Conservation (phyloP, 2,329 filamentous ascomycete species). For the Penicillium sp. region DNA sequence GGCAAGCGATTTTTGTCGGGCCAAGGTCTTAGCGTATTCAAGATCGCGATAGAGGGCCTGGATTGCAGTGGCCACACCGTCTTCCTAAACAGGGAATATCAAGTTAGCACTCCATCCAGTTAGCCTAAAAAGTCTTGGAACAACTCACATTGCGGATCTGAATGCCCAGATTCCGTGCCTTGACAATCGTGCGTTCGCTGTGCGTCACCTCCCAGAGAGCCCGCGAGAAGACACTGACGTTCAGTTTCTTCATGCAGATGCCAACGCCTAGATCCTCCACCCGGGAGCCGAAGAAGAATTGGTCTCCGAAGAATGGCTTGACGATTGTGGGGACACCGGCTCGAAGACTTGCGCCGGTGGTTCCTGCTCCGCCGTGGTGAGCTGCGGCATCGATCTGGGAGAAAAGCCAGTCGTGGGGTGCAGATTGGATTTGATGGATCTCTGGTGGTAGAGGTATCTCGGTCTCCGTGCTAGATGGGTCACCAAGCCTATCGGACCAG, state of each 20-base stretch:
- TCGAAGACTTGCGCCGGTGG: constrained; percentile 86
- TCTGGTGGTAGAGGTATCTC: constrained; percentile 73
- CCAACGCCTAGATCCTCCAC: constrained; percentile 94
- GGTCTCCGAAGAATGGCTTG: constrained; percentile 95
- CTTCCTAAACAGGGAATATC: constrained; percentile 59
- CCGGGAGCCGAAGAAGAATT: constrained; percentile 89
- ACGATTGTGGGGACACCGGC: constrained; percentile 93
- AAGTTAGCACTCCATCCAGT: constrained; percentile 29
- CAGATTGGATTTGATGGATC: constrained; percentile 84
- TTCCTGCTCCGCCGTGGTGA: constrained; percentile 92
- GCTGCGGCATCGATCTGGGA: constrained; percentile 88
- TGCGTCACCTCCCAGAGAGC: constrained; percentile 91
- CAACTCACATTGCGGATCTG: constrained; percentile 76
- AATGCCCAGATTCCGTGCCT: constrained; percentile 78
- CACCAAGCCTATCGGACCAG: constrained; percentile 82
- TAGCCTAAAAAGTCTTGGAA: not conserved
- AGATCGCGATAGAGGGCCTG: constrained; percentile 92
- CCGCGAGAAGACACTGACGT: constrained; percentile 77
- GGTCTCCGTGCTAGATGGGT: constrained; percentile 57
- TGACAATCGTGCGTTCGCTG: constrained; percentile 85
- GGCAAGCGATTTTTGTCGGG: constrained; percentile 59
- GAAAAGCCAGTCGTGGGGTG: constrained; percentile 97
- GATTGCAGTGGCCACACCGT: constrained; percentile 85
- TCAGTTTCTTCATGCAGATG: constrained; percentile 83
- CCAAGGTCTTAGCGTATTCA: constrained; percentile 83